phyloP scores from a whole-genome alignment of 1,284 basidiomycete genomes.

The Naganishia liquefaciens region DNA sequence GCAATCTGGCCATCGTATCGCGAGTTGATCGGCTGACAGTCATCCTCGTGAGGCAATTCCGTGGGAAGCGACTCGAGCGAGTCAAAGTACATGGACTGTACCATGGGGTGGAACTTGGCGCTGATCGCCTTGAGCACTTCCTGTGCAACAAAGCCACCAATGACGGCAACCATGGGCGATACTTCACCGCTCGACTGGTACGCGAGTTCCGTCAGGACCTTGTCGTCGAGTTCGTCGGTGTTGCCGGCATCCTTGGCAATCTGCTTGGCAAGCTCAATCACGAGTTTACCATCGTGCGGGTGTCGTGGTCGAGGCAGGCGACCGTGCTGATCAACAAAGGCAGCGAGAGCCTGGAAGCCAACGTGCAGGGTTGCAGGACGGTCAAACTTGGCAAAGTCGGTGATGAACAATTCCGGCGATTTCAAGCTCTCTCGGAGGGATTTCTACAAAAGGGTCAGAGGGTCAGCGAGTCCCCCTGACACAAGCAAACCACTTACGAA shows the following conservation, averaged over 20 bases:
- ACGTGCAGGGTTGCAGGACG: conserved; percentile 85
- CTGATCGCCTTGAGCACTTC: conserved; percentile 97
- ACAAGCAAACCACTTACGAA: conserved; percentile 64
- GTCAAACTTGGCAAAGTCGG: conserved; percentile 98
- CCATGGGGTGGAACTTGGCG: conserved; percentile 96
- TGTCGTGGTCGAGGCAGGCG: conserved; percentile 83
- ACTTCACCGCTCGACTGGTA: conserved; percentile 94
- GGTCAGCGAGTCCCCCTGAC: not conserved
- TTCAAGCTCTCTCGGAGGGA: conserved; percentile 82
- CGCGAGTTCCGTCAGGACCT: conserved; percentile 75
- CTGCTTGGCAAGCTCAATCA: conserved; percentile 77
- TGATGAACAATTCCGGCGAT: conserved; percentile 85
- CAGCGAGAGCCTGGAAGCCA: conserved; percentile 91
- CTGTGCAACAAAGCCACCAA: conserved; percentile 97
- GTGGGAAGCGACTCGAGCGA: conserved; percentile 90
- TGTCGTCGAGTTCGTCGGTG: conserved; percentile 73
- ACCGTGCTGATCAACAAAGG: conserved; percentile 70
- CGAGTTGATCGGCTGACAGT: conserved; percentile 77
- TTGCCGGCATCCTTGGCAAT: conserved; percentile 59
- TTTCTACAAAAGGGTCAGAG: conserved; percentile 64
- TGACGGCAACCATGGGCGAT: conserved; percentile 86
- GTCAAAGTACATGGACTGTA: conserved; percentile 96
- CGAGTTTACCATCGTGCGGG: conserved; percentile 70
- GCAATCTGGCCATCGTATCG: conserved; percentile 96
- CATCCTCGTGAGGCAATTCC: conserved; percentile 73